phyloP scores from a whole-genome alignment of 768 basidiomycete species.

The Russula dissimulans region DNA sequence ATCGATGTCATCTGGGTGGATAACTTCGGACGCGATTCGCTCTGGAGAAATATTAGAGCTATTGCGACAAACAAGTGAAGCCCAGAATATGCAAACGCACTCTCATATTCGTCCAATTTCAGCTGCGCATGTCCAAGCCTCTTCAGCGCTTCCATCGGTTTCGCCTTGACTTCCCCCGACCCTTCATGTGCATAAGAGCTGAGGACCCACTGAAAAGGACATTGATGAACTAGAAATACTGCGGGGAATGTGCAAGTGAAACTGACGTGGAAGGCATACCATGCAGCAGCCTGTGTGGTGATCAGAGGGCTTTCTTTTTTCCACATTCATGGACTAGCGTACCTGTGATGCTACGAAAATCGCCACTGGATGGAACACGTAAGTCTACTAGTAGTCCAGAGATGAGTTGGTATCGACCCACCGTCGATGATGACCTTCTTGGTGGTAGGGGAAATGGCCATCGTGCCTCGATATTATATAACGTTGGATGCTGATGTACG shows the following conservation, averaged over 20 bases:
- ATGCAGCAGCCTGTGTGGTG: conserved; percentile 56
- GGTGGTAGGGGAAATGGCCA: conserved; percentile 21
- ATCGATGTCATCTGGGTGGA: conserved; percentile 83
- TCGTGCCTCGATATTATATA: not conserved
- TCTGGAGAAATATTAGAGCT: conserved; percentile 32
- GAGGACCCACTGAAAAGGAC: conserved; percentile 49
- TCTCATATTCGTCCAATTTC: conserved; percentile 85
- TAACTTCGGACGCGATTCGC: conserved; percentile 85
- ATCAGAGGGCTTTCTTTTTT: not conserved
- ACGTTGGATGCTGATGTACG: not conserved
- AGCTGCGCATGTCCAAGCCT: conserved; percentile 63
- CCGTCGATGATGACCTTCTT: conserved; percentile 25
- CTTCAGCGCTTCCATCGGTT: conserved; percentile 61
- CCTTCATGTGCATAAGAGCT: conserved; percentile 39
- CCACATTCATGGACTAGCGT: conserved; percentile 16
- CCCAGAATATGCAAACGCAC: conserved; percentile 35
- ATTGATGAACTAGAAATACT: not conserved
- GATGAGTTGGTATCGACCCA: conserved; percentile 11
- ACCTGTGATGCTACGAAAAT: conserved; percentile 46
- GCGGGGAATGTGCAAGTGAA: not conserved
- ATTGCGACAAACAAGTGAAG: not conserved
- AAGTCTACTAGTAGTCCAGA: not conserved
- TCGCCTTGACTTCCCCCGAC: conserved; percentile 55
- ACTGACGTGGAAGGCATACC: conserved; percentile 65
- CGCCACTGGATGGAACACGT: conserved; percentile 27